phyloP scores from a whole-genome alignment of 768 basidiomycete genomes.

The Macrolepiota fuliginosa region DNA sequence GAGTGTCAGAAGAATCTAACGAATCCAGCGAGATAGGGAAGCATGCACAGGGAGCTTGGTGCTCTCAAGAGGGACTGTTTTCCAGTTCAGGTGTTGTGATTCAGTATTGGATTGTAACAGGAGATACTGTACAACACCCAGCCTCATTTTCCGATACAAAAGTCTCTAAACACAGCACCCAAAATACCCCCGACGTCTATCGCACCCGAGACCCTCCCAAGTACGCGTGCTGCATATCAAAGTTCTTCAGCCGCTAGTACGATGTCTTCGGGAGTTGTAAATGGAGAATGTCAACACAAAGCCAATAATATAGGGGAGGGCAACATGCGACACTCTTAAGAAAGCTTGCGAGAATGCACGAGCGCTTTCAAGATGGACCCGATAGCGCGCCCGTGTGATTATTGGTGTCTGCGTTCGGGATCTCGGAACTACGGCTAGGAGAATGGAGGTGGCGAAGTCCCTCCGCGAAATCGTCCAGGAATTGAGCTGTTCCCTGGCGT shows the following conservation, averaged over 20 bases:
- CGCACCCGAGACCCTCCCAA: slow-evolving; percentile 81
- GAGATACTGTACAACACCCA: not conserved
- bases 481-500: slow-evolving; percentile 52
- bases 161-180: slow-evolving; percentile 79
- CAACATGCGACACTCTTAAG: slow-evolving; percentile 30
- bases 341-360: slow-evolving; percentile 62
- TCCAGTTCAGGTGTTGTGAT: no score
- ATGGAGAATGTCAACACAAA: not conserved
- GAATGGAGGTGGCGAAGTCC: slow-evolving; percentile 49
- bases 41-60: no score
- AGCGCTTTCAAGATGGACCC: slow-evolving; percentile 70
- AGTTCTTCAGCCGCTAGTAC: slow-evolving; percentile 86
- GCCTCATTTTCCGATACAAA: slow-evolving; percentile 82
- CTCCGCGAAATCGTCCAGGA: slow-evolving; percentile 56
- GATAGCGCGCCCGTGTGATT: slow-evolving; percentile 79
- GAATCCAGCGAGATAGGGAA: no score
- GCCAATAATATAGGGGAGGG: not conserved
- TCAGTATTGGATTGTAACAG: no score
- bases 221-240: slow-evolving; percentile 77
- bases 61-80: no score
- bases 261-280: slow-evolving; percentile 60
- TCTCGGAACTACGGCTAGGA: not conserved
- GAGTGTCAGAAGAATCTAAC: no score
- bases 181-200: slow-evolving; percentile 84
- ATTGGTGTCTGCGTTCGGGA: slow-evolving; percentile 47